Percentiles rank a stretch among this genome's conserved stretches.
Evolutionary conservation across 2,329 filamentous ascomycete genomes (phyloP).

Genomic region (Aspergillus aculeatinus): DNA sequence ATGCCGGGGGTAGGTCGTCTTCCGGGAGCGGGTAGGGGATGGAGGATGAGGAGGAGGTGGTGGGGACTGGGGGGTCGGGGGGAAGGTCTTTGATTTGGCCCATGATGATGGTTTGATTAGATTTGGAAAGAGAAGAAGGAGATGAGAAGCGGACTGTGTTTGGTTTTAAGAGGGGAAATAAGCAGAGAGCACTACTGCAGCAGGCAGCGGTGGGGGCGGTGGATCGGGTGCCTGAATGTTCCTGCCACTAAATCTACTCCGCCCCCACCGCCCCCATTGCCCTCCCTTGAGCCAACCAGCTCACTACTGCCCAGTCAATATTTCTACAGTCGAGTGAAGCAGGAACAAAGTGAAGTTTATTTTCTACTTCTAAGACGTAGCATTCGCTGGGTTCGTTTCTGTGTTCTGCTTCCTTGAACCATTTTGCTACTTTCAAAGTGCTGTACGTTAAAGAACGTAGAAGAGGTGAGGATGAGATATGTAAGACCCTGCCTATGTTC

Average conservation of each 20-base stretch:
- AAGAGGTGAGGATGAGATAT: too few species aligned
- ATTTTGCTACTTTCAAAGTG: too few species aligned
- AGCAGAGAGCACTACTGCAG: not conserved
- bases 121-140: not conserved
- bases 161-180: not conserved
- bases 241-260: not conserved
- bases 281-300: too few species aligned
- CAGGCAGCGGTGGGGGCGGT: not conserved
- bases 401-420: too few species aligned
- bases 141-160: not conserved
- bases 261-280: not conserved
- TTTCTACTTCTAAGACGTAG: too few species aligned
- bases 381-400: too few species aligned
- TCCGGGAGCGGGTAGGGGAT: not conserved
- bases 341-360: too few species aligned
- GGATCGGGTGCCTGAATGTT: not conserved
- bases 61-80: not conserved
- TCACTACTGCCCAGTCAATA: too few species aligned
- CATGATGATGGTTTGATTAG: not conserved
- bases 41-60: not conserved
- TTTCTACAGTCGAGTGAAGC: too few species aligned
- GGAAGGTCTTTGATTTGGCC: not conserved
- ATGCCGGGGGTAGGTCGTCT: constrained; percentile 1
- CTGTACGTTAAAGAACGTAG: too few species aligned
- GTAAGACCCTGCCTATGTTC: too few species aligned